Base-by-base conservation (phyloP, 2,329 filamentous ascomycete species). In the Talaromyces albobiverticillius region DNA sequence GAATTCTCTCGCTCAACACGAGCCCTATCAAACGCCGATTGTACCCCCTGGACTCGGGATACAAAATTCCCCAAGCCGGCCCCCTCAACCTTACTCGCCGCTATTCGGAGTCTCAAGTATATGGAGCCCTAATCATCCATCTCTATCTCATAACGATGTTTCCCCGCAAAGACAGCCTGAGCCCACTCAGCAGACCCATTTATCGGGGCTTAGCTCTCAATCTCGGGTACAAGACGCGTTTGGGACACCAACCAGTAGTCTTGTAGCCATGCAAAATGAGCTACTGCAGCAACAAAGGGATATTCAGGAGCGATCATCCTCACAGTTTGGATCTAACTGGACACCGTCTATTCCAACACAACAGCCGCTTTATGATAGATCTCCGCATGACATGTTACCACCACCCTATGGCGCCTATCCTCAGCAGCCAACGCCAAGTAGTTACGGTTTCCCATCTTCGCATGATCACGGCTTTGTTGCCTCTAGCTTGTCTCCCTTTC, bases 81-180 rank as follows among this genome's bases (percentile, higher is more conserved):
- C 67, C 11, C 61, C 67, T 22, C 68, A 70, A 22, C 65, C 68
- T 14, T 73, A 67, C 43, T 64, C 64, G 1, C 63, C 70, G 6
- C 56, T 66, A 14, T 63, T 64, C 14, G 46, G 65, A 6, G 60
- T 79, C 5, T 72, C 74, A 9, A 75, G 71, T 32, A 72, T 79
- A 42, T 77, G 71, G 67, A 76, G 73, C 47, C 72, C 73, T 0
- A 69, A 71, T 23, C 76, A 79, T 53, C 67, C 75, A 1, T 71
- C 76, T 38, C 32, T 52, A 22, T 40, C 41, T 16, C 26, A 14
- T 14, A 34, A 46, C 29, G 50, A 46, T 36, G 55, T 64, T 16
- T 70, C 66, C 22, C 75, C 74, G 20, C 68, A 73, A 7, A 69
- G 71, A 23, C 63, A 65, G 25, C 59, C 64, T 32, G 60, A 57